These are phyloP conservation scores for Nicotiana otophora DNA, from an alignment of 257 asterid species.

Conservation along the genomic window DNA sequence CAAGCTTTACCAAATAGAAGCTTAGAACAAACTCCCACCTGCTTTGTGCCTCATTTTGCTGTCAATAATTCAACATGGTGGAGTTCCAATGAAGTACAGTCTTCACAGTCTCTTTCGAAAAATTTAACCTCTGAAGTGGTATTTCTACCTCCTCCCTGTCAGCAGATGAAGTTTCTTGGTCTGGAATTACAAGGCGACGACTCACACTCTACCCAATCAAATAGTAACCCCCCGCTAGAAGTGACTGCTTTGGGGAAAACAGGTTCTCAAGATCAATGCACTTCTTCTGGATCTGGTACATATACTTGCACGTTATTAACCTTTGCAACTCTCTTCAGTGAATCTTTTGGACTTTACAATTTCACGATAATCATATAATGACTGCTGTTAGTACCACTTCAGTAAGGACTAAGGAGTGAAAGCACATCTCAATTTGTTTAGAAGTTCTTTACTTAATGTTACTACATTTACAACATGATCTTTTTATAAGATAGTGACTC, in stretches of 20 bases:
- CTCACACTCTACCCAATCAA: constrained; percentile 44
- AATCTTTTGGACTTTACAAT: not conserved
- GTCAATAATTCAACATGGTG: constrained; percentile 16
- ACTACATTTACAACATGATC: too few relatives aligned
- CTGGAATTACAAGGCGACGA: constrained; percentile 30
- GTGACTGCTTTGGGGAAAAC: constrained; percentile 38
- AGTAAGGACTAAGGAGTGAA: too few relatives aligned
- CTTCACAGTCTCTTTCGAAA: constrained; percentile 12
- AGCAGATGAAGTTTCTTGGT: constrained; percentile 31
- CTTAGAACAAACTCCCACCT: not conserved
- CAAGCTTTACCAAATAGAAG: constrained; percentile 18
- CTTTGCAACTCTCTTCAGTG: not conserved
- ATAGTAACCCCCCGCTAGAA: constrained; percentile 25
- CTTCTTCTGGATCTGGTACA: constrained; percentile 62
- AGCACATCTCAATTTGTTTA: too few relatives aligned
- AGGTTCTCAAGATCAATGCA: constrained; percentile 46
- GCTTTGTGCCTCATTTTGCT: constrained; percentile 9
- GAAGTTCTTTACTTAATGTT: too few relatives aligned
- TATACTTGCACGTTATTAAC: not conserved
- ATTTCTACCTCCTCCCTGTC: constrained; percentile 18
- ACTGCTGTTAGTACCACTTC: not conserved
- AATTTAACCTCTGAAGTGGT: constrained; percentile 27
- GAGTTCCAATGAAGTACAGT: constrained; percentile 26
- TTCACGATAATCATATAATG: not conserved
- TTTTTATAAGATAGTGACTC: not conserved